Evolutionary conservation across 106 monocot species (phyloP).

Genomic region (Acanthochlamys bracteata): DNA sequence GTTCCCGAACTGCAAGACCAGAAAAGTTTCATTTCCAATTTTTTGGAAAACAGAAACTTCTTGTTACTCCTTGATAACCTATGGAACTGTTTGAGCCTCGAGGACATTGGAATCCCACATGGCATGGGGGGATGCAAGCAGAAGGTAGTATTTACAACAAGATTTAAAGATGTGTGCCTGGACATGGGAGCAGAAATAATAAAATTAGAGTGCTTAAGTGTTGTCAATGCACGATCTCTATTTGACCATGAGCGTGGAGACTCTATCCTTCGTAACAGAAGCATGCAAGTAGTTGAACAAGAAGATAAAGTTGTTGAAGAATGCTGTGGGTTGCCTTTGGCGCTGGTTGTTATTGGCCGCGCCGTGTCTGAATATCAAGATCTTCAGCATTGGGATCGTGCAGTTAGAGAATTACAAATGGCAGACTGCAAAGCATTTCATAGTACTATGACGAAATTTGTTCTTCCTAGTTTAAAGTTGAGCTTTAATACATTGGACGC

Average conservation of each 20-base stretch:
- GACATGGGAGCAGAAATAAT: background rate
- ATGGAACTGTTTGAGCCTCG: background rate
- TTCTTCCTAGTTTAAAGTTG: slow-evolving; percentile 4
- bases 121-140: background rate
- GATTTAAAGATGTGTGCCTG: background rate
- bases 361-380: slow-evolving; percentile 2
- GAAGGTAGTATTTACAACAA: slow-evolving; percentile 9
- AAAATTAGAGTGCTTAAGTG: background rate
- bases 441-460: background rate
- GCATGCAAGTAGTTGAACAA: background rate
- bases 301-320: background rate
- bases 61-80: background rate
- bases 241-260: slow-evolving; percentile 1
- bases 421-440: background rate
- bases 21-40: background rate
- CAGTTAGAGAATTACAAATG: background rate
- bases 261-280: background rate
- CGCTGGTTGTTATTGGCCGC: background rate
- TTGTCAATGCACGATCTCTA: background rate
- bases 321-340: slow-evolving; percentile 12
- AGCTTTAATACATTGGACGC: slow-evolving; percentile 15
- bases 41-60: background rate
- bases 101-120: background rate
- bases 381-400: background rate
- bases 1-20: background rate